Evolutionary conservation across 2,329 filamentous ascomycete species (phyloP), one percentile per base, ranked within the genome.

Genomic region (Monilinia laxa): DNA sequence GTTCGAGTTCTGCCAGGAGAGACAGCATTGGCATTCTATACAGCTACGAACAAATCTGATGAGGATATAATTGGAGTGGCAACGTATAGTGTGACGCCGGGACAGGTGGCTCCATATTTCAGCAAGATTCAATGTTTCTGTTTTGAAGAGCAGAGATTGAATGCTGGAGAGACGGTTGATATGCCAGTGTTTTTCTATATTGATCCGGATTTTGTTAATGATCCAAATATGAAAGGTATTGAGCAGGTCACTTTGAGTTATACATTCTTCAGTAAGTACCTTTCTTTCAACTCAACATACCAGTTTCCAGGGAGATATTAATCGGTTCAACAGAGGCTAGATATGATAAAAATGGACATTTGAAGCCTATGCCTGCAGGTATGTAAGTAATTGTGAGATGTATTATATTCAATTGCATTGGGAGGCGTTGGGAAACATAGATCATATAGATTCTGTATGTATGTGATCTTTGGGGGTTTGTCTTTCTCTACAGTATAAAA

Each of bases 171-270:
- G 83, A 95, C 93, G 55, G 95, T 99, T 64, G 95, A 99, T 78
- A 99, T 99, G 96, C 96, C 95, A 0, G 96, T 99, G 0, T 99
- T 99, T 79, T 99, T 99, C 80, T 99, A 98, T 79, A 90, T 99
- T 71, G 95, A 99, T 76, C 95, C 95, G 0, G 95, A 98, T 76
- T 89, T 99, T 80, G 84, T 94, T 68, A 93, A 90, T 73, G 95
- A 99, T 78, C 82, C 94, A 62, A 93, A 90, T 71, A 98, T 97
- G 94, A 91, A 86, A 79, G 91, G 90, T 0, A 92, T 99, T 70
- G 92, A 97, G 80, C 97, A 93, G 2, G 93, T 99, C 65, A 99
- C 95, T 45, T 79, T 99, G 75, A 96, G 90, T 73, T 99, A 99
- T 80, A 99, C 95, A 0, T 99, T 99, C 78, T 99, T 99, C 79